Conservation (phyloP, 305 asterid species). For the Nicotiana rustica region DNA sequence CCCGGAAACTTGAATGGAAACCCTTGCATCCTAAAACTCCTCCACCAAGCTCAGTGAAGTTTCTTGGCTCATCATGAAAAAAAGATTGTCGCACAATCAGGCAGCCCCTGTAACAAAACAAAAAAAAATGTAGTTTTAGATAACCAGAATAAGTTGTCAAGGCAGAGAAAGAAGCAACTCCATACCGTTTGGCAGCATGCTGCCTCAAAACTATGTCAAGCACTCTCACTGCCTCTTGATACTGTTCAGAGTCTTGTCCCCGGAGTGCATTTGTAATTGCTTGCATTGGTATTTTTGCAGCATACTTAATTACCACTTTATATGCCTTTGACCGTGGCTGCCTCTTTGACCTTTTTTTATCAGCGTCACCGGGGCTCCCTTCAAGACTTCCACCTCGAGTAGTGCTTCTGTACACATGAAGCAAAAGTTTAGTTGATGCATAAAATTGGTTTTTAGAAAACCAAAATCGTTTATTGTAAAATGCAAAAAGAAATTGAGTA, state of each 20-base stretch:
- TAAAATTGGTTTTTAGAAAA: not conserved
- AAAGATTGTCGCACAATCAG: constrained; percentile 76
- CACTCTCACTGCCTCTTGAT: constrained; percentile 75
- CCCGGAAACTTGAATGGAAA: constrained; percentile 74
- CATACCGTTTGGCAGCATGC: constrained; percentile 72
- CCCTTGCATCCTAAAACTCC: constrained; percentile 79
- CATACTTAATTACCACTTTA: constrained; percentile 66
- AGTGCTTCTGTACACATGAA: constrained; percentile 43
- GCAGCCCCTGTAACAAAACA: constrained; percentile 64
- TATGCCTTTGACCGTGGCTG: constrained; percentile 58
- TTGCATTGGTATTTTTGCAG: constrained; percentile 65
- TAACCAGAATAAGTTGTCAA: not conserved
- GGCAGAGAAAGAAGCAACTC: not conserved
- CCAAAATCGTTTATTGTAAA: not conserved
- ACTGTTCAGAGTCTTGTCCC: constrained; percentile 67
- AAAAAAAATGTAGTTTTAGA: not conserved
- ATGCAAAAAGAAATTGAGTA: not conserved
- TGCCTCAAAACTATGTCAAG: constrained; percentile 69
- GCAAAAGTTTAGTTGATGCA: not conserved
- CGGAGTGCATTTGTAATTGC: constrained; percentile 60
- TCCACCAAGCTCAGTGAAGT: constrained; percentile 61
- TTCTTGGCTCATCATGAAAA: constrained; percentile 61
- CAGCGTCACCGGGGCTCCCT: constrained; percentile 51
- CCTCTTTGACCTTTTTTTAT: constrained; percentile 54
- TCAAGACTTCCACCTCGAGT: constrained; percentile 50